phyloP scores from a whole-genome alignment of 192 early-diverging fungal genomes.

The Pilobolus umbonatus region DNA sequence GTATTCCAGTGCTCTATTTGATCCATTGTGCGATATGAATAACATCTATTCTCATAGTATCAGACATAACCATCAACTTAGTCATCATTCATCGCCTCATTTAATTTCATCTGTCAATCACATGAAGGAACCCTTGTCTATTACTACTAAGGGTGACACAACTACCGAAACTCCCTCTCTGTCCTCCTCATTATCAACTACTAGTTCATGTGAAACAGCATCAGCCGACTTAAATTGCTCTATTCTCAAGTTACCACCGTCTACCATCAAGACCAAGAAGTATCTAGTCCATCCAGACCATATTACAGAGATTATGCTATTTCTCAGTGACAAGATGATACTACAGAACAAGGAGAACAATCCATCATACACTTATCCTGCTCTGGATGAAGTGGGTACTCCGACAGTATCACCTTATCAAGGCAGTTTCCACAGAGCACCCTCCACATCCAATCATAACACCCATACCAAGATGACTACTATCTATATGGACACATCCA shows the following conservation, averaged over 20 bases:
- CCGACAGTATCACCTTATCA: too few species aligned
- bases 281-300: conserved; percentile 19
- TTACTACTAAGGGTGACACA: not conserved
- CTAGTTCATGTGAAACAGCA: conserved; percentile 9
- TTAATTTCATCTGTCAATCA: too few species aligned
- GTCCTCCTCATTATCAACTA: not conserved
- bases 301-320: conserved; percentile 12
- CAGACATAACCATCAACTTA: too few species aligned
- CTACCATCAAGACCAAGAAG: not conserved
- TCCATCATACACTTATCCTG: not conserved
- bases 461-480: not conserved
- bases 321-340: not conserved
- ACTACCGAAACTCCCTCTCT: not conserved
- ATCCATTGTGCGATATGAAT: not conserved
- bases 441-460: not conserved
- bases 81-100: too few species aligned
- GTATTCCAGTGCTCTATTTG: not conserved
- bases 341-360: conserved; percentile 1
- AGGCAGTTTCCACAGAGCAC: not conserved
- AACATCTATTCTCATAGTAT: too few species aligned
- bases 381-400: conserved; percentile 5
- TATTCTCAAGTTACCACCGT: not conserved
- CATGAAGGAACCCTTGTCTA: too few species aligned
- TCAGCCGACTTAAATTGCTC: too few species aligned
- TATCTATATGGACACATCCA: not conserved